Base-by-base conservation (phyloP, 352 stramenopile species). In the Globisporangium okanoganense region DNA sequence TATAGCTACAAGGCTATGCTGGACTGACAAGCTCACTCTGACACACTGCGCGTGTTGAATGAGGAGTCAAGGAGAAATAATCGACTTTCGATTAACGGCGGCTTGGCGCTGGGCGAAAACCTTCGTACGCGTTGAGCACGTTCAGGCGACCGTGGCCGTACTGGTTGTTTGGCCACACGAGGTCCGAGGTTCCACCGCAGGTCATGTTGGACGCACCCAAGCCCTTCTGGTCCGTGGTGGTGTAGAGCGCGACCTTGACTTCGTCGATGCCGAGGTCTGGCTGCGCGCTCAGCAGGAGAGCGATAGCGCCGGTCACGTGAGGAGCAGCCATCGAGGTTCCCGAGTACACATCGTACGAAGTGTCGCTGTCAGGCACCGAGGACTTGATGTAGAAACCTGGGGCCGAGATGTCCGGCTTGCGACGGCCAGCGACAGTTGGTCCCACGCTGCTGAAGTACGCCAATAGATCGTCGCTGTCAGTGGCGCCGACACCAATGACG, bases 101-200 rank as follows among this genome's bases (percentile, higher is more conserved):
- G 25, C 48, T 54, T 50, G 33, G 35, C 1, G 36, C 53, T 50
- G 53, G 36, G 0, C 53, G 53, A 36, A 58, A 58, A 4, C 53
- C 53, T 38, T 58, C 53, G 53, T 58, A 58, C 24, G 57, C 65
- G 10, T 58, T 60, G 20, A 72, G 25, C 27, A 65, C 64, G 51
- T 79, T 78, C 20, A 82, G 7, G 43, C 68, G 71, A 24, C 71
- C 71, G 44, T 73, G 61, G 35, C 71, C 74, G 38, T 61, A 82
- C 51, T 73, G 64, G 58, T 84, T 82, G 64, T 82, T 84, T 5
- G 72, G 75, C 59, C 63, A 77, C 13, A 43, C 58, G 1, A n/a
- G 35, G 56, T 75, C 72, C 13, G 51, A 41, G 9, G 71, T 71
- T 8, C 56, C 44, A 12, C 72, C 70, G 56, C 71, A 83, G 12